Conservation (phyloP, 1,284 basidiomycete species). For the Mycosarcoma mackinlayi region DNA sequence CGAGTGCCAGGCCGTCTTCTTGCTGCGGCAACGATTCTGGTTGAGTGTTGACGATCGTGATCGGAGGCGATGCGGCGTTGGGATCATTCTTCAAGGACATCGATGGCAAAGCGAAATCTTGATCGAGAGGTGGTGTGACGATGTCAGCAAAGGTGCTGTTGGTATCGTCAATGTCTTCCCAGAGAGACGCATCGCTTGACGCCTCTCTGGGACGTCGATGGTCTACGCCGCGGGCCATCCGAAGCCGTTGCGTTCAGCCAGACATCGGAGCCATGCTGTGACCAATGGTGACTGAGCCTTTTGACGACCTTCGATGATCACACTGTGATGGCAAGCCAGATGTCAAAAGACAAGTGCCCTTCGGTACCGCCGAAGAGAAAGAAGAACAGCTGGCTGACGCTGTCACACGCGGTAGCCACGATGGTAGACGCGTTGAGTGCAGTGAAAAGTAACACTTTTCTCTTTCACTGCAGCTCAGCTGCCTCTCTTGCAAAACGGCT, state of each 20-base stretch:
- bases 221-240: conserved; percentile 20
- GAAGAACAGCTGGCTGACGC: background rate
- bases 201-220: conserved; percentile 24
- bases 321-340: background rate
- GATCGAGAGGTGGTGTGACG: conserved; percentile 14
- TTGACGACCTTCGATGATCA: background rate
- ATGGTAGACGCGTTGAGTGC: conserved; percentile 13
- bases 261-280: background rate
- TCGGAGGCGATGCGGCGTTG: conserved; percentile 10
- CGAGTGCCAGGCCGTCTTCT: conserved; percentile 15
- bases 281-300: background rate
- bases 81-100: background rate
- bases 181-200: conserved; percentile 42
- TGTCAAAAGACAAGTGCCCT: background rate
- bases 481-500: too few species aligned
- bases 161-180: conserved; percentile 28
- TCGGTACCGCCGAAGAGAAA: conserved; percentile 2
- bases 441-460: conserved; percentile 12
- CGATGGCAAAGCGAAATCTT: background rate
- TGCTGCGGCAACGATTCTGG: conserved; percentile 6
- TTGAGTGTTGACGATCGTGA: conserved; percentile 7
- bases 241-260: background rate
- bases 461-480: background rate
- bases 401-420: background rate
- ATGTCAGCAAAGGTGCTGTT: conserved; percentile 22